Evolutionary conservation across 768 basidiomycete genomes (phyloP).

Genomic region (Calocybe indica): DNA sequence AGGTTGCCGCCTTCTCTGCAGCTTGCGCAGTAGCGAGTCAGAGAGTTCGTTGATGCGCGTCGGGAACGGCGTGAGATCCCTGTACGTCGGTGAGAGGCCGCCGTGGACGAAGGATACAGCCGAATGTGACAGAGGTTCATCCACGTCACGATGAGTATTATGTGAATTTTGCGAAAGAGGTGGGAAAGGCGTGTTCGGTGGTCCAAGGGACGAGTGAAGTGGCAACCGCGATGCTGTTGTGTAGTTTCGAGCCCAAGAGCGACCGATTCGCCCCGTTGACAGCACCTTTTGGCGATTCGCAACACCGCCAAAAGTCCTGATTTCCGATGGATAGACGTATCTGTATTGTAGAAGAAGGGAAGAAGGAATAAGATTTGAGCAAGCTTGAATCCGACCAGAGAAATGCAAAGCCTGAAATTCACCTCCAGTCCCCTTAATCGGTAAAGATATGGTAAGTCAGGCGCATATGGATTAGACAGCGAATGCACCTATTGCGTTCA

Average conservation of each 20-base stretch:
- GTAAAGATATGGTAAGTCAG: constrained; percentile 4
- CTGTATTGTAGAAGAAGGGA: constrained; percentile 26
- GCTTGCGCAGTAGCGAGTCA: constrained; percentile 58
- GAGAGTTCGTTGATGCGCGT: constrained; percentile 75
- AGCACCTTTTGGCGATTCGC: constrained; percentile 68
- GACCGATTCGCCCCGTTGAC: constrained; percentile 70
- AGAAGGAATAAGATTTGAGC: too few relatives aligned
- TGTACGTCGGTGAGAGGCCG: constrained; percentile 76
- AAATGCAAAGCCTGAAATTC: constrained; percentile 5
- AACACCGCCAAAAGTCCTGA: constrained; percentile 74
- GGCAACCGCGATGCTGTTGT: constrained; percentile 78
- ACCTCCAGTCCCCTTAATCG: constrained; percentile 79
- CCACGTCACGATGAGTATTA: constrained; percentile 20
- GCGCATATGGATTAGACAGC: constrained; percentile 2
- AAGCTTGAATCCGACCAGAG: neutral
- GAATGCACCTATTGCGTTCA: constrained; percentile 75
- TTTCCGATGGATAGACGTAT: constrained; percentile 81
- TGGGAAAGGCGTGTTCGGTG: constrained; percentile 58
- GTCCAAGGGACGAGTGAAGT: constrained; percentile 63
- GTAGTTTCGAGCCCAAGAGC: constrained; percentile 83
- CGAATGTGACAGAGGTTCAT: constrained; percentile 59
- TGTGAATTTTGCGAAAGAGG: constrained; percentile 21
- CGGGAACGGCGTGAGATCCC: constrained; percentile 76
- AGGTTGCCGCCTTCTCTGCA: constrained; percentile 60
- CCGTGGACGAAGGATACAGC: constrained; percentile 94